Conservation (phyloP, 1,139 yeast species). For the Yamadazyma kanchanaburiensis region DNA sequence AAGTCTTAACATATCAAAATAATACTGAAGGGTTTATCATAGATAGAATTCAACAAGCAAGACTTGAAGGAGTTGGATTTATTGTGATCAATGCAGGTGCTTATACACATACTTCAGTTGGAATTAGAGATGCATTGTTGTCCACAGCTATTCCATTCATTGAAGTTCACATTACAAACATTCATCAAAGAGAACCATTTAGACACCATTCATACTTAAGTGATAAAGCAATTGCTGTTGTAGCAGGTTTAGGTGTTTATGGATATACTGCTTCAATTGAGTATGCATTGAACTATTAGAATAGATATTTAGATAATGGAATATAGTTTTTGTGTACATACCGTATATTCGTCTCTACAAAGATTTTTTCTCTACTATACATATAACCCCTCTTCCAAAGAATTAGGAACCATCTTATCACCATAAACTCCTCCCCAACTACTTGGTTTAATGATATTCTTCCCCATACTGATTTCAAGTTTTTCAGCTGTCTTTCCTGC, state of each 20-base stretch:
- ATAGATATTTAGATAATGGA: neutral
- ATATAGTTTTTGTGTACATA: neutral
- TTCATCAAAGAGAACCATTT: constrained; percentile 48
- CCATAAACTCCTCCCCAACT: constrained; percentile 92
- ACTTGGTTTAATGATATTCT: constrained; percentile 46
- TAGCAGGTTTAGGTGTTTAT: constrained; percentile 46
- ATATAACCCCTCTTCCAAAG: constrained; percentile 75
- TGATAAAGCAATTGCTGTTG: constrained; percentile 47
- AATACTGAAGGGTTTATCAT: constrained; percentile 48
- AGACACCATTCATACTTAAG: constrained; percentile 48
- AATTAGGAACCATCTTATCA: constrained; percentile 56
- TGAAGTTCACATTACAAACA: constrained; percentile 49
- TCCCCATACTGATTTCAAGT: constrained; percentile 19
- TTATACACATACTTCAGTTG: constrained; percentile 49
- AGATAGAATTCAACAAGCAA: constrained; percentile 46
- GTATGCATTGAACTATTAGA: constrained; percentile 39
- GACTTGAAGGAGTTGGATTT: constrained; percentile 34
- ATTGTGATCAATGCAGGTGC: constrained; percentile 51
- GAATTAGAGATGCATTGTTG: constrained; percentile 46
- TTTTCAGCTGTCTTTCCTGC: constrained; percentile 37
- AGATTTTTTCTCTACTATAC: constrained; percentile 31
- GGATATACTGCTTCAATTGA: constrained; percentile 49
- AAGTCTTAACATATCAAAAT: constrained; percentile 33
- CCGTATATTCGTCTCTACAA: no score
- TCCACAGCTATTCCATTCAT: constrained; percentile 48